Evolutionary conservation across 2,329 filamentous ascomycete genomes (phyloP).

Genomic region (Sarocladium brachiariae): DNA sequence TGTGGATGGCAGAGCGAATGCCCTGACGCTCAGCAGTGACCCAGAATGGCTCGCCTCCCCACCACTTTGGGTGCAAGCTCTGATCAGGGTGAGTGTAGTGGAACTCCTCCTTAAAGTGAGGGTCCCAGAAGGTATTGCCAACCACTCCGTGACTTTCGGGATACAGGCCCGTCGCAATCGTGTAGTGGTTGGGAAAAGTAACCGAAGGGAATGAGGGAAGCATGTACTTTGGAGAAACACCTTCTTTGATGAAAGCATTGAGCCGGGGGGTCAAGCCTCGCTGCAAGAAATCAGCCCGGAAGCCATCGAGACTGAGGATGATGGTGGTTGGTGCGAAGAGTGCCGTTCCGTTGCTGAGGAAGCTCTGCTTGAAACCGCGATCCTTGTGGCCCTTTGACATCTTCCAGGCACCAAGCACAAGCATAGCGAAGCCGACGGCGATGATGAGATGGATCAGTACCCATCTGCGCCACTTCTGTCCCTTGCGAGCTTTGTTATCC

Average conservation of each 20-base stretch:
- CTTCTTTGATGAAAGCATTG: constrained; percentile 69
- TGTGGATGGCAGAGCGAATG: constrained; percentile 77
- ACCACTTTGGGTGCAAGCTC: constrained; percentile 85
- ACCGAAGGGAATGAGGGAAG: constrained; percentile 90
- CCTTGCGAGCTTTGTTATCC: constrained; percentile 40
- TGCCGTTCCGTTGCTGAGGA: constrained; percentile 71
- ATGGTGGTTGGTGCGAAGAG: constrained; percentile 88
- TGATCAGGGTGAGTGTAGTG: constrained; percentile 72
- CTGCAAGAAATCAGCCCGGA: constrained; percentile 86
- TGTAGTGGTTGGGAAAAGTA: constrained; percentile 96
- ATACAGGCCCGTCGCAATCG: constrained; percentile 83
- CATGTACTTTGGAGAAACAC: constrained; percentile 90
- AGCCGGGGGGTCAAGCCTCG: constrained; percentile 78
- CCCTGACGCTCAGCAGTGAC: constrained; percentile 81
- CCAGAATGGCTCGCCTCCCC: constrained; percentile 92
- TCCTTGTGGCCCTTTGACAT: constrained; percentile 40
- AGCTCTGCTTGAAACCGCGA: constrained; percentile 26
- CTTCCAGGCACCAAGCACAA: constrained; percentile 53
- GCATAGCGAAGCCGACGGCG: constrained; percentile 46
- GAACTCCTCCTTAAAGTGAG: constrained; percentile 68
- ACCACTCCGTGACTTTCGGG: constrained; percentile 91
- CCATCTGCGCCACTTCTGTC: constrained; percentile 47
- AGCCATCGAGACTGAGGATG: constrained; percentile 89
- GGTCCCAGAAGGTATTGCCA: constrained; percentile 93
- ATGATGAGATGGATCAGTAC: constrained; percentile 46